These are phyloP conservation scores for Neospora caninum DNA, from an alignment of 169 alveolate species.

Conservation along the genomic window DNA sequence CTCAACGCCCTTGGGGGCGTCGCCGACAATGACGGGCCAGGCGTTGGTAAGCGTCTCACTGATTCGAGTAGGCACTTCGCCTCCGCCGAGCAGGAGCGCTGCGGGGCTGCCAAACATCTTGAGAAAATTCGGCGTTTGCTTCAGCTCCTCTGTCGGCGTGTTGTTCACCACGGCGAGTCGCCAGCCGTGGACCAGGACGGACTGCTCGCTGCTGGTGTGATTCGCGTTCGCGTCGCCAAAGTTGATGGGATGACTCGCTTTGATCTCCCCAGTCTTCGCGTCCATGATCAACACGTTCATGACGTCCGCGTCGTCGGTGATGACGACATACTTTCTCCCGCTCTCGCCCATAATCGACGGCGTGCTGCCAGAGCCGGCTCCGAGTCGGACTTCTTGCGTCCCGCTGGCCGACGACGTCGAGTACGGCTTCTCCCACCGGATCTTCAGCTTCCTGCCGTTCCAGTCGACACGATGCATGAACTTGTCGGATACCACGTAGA, in stretches of 20 bases:
- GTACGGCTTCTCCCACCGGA: conserved; percentile 67
- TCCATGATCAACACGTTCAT: conserved; percentile 66
- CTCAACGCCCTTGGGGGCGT: conserved; percentile 72
- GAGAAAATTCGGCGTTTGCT: conserved; percentile 48
- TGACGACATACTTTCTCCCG: conserved; percentile 55
- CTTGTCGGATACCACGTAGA: conserved; percentile 65
- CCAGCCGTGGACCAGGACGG: conserved; percentile 72
- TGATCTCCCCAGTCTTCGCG: conserved; percentile 64
- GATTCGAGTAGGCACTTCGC: conserved; percentile 18
- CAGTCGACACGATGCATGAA: conserved; percentile 66
- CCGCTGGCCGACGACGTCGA: conserved; percentile 50
- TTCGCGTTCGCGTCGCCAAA: conserved; percentile 65
- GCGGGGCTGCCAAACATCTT: conserved; percentile 65
- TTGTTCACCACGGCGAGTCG: conserved; percentile 70
- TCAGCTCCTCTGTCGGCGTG: conserved; percentile 62
- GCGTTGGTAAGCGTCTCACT: conserved; percentile 54
- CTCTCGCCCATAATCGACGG: conserved; percentile 68
- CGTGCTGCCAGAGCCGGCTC: conserved; percentile 69
- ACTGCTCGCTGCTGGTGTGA: conserved; percentile 66
- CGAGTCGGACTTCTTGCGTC: conserved; percentile 63
- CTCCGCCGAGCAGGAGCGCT: conserved; percentile 43
- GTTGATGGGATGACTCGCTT: conserved; percentile 62
- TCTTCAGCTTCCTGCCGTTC: conserved; percentile 47
- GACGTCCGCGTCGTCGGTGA: conserved; percentile 62
- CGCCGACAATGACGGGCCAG: conserved; percentile 69